Conservation (phyloP, 257 asterid species). For the Coffea canephora region DNA sequence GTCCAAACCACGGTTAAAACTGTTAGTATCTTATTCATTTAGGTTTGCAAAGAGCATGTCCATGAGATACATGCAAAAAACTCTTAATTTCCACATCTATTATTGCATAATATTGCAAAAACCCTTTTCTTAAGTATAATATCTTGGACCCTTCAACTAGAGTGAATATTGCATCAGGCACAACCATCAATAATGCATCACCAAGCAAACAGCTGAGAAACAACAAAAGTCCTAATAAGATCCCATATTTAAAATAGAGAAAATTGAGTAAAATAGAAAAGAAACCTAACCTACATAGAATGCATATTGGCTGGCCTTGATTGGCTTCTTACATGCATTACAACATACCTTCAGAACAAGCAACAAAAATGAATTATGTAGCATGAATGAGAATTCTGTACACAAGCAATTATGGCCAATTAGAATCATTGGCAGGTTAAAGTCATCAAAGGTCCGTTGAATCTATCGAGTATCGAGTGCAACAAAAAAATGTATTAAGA, state of each 20-base stretch:
- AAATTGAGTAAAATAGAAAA: neutral
- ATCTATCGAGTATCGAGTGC: neutral
- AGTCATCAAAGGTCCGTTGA: constrained; percentile 4
- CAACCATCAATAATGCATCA: neutral
- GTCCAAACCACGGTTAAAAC: neutral
- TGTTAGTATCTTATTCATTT: neutral
- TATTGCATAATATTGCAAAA: neutral
- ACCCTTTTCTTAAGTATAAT: neutral
- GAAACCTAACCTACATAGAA: constrained; percentile 66
- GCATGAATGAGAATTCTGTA: constrained; percentile 8
- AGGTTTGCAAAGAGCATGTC: neutral
- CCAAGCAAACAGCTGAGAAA: neutral
- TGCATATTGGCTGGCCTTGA: constrained; percentile 78
- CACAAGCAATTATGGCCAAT: neutral
- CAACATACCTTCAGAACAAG: constrained; percentile 73
- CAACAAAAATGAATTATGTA: constrained; percentile 11
- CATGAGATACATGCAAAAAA: no score
- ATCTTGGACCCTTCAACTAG: neutral
- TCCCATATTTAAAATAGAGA: neutral
- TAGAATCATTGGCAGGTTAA: neutral
- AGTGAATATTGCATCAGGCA: neutral
- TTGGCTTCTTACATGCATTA: constrained; percentile 90
- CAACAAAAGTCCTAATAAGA: neutral
- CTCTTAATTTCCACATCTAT: neutral
- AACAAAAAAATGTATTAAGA: neutral